These are phyloP conservation scores for Hydrangea macrophylla DNA, from an alignment of 148 eudicot species.

Conservation along the genomic window DNA sequence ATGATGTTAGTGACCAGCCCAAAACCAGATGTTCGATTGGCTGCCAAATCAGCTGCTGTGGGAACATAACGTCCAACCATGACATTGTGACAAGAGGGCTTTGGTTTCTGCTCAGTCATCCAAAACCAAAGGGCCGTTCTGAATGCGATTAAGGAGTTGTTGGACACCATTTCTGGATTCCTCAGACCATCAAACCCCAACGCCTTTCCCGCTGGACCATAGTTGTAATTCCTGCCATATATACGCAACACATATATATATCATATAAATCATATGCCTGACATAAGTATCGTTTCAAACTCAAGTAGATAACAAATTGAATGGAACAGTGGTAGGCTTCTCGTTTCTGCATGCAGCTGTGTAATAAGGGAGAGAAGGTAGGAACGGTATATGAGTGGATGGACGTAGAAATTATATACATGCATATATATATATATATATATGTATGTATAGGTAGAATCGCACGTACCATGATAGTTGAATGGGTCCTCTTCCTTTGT, in stretches of 20 bases:
- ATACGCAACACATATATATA: not conserved
- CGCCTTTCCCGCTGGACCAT: constrained; percentile 28
- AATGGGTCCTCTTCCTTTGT: constrained; percentile 40
- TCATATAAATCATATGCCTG: too few relatives aligned
- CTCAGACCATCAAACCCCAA: constrained; percentile 24
- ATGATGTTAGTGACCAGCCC: constrained; percentile 30
- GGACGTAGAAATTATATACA: too few relatives aligned
- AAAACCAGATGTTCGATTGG: constrained; percentile 19
- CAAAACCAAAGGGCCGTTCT: constrained; percentile 32
- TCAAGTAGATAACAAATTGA: too few relatives aligned
- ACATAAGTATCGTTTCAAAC: too few relatives aligned
- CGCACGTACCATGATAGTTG: constrained; percentile 36
- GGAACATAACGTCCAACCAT: constrained; percentile 22
- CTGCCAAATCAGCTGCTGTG: constrained; percentile 13
- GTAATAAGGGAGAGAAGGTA: too few relatives aligned
- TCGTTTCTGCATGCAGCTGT: too few relatives aligned
- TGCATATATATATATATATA: not conserved
- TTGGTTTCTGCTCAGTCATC: constrained; percentile 29
- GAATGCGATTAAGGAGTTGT: constrained; percentile 26
- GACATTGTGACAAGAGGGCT: constrained; percentile 32
- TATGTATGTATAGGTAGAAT: too few relatives aligned
- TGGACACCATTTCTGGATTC: constrained; percentile 23
- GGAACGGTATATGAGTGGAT: too few relatives aligned
- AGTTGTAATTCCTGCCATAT: constrained; percentile 27
- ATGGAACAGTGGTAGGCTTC: too few relatives aligned